Evolutionary conservation across 805 yeast genomes (phyloP).

Genomic region (Ogataea neopini): DNA sequence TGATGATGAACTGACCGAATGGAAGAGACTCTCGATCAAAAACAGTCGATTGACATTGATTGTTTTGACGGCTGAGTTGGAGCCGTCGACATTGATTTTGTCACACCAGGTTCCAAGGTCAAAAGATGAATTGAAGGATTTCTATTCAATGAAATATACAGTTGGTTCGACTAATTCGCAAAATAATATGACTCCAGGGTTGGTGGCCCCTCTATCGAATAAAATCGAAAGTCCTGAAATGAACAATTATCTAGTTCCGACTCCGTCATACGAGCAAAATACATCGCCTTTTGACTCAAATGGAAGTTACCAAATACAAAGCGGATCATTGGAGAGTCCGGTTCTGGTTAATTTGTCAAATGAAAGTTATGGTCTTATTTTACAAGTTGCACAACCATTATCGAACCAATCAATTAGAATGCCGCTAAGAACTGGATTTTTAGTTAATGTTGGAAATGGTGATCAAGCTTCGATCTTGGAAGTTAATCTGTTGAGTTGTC

Average conservation of each 20-base stretch:
- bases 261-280: slow-evolving; percentile 31
- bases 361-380: slow-evolving; percentile 56
- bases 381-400: slow-evolving; percentile 62
- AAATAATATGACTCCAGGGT: slow-evolving; percentile 21
- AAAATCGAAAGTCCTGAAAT: slow-evolving; percentile 33
- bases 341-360: slow-evolving; percentile 49
- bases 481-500: slow-evolving; percentile 70
- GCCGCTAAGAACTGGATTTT: slow-evolving; percentile 70
- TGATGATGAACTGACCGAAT: slow-evolving; percentile 77
- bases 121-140: slow-evolving; percentile 24
- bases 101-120: slow-evolving; percentile 25
- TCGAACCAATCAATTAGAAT: slow-evolving; percentile 70
- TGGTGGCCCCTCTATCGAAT: slow-evolving; percentile 6
- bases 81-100: slow-evolving; percentile 46
- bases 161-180: slow-evolving; percentile 32
- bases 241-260: slow-evolving; percentile 20
- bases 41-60: slow-evolving; percentile 58
- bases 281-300: slow-evolving; percentile 30
- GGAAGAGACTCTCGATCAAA: slow-evolving; percentile 70
- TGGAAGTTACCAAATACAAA: slow-evolving; percentile 1
- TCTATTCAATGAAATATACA: slow-evolving; percentile 26
- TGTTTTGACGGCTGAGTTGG: slow-evolving; percentile 66
- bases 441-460: slow-evolving; percentile 41
- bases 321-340: slow-evolving; percentile 17
- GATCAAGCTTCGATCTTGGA: slow-evolving; percentile 45